Percentiles rank a stretch among this genome's conserved stretches.
These are phyloP conservation scores for Sideroxylon spinosum DNA, from an alignment of 179 eudicot species.

Conservation along the genomic window DNA sequence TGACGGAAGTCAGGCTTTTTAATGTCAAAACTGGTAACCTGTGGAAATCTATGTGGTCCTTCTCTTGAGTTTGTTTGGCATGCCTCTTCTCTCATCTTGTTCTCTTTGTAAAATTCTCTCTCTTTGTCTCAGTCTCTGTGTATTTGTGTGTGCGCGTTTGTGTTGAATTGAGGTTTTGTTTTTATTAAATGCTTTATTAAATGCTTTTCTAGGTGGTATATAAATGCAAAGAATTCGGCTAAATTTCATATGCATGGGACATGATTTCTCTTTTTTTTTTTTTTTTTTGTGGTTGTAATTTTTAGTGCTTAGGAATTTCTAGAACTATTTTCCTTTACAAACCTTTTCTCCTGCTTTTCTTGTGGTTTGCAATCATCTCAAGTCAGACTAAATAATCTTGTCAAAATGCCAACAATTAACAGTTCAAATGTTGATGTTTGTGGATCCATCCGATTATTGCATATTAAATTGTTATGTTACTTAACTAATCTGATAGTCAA, in stretches of 20 bases:
- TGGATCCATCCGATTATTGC: not conserved
- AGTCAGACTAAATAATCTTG: not conserved
- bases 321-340: not conserved
- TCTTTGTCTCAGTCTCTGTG: too few relatives aligned
- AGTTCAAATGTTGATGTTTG: not conserved
- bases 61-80: too few relatives aligned
- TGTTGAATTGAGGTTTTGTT: not conserved
- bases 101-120: too few relatives aligned
- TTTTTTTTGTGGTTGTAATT: not conserved
- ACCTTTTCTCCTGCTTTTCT: not conserved
- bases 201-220: not conserved
- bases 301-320: not conserved
- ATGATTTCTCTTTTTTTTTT: too few relatives aligned
- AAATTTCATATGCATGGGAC: not conserved
- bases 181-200: not conserved
- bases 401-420: not conserved
- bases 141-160: too few relatives aligned
- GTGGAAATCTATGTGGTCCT: too few relatives aligned
- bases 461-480: not conserved
- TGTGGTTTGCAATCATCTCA: not conserved
- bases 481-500: too few relatives aligned
- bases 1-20: not conserved
- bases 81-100: too few relatives aligned
- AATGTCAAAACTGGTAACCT: not conserved
- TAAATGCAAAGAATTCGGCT: not conserved